Evolutionary conservation across 2,329 filamentous ascomycete genomes (phyloP).

Genomic region (Proliferodiscus dingleyae): DNA sequence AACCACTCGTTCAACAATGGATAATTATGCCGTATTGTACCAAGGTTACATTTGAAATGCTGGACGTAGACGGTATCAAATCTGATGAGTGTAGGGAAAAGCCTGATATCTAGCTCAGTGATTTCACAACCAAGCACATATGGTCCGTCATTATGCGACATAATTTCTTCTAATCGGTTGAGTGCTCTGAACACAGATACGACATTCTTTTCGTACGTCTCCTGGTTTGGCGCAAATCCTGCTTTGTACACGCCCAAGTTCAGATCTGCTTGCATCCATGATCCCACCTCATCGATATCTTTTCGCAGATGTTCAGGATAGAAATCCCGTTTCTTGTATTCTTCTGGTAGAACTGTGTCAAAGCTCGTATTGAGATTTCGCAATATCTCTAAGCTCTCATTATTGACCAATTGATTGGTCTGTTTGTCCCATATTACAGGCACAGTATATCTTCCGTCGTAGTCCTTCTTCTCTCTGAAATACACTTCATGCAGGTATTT

Average conservation of each 20-base stretch:
- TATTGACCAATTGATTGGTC: slow-evolving; percentile 66
- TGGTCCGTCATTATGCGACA: slow-evolving; percentile 36
- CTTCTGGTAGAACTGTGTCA: slow-evolving; percentile 29
- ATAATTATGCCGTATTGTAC: slow-evolving; percentile 38
- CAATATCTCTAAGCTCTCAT: slow-evolving; percentile 76
- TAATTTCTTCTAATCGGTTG: slow-evolving; percentile 67
- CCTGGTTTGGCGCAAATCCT: slow-evolving; percentile 77
- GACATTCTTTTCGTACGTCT: slow-evolving; percentile 74
- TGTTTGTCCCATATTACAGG: slow-evolving; percentile 62
- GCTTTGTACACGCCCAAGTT: slow-evolving; percentile 68
- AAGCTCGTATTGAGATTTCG: slow-evolving; percentile 65
- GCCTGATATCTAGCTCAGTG: slow-evolving; percentile 75
- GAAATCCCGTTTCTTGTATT: slow-evolving; percentile 56
- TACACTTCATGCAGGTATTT: slow-evolving; percentile 63
- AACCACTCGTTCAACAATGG: slow-evolving; percentile 63
- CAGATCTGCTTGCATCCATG: slow-evolving; percentile 70
- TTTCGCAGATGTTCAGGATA: slow-evolving; percentile 58
- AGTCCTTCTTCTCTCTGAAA: slow-evolving; percentile 58
- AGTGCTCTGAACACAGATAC: slow-evolving; percentile 67
- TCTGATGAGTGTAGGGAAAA: slow-evolving; percentile 58
- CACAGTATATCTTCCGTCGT: slow-evolving; percentile 62
- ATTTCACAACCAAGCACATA: slow-evolving; percentile 70
- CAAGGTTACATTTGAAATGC: slow-evolving; percentile 59
- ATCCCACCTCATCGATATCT: slow-evolving; percentile 68
- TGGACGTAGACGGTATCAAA: slow-evolving; percentile 65